Conservation (phyloP, 257 asterid genomes). For the Solanum pennellii region DNA sequence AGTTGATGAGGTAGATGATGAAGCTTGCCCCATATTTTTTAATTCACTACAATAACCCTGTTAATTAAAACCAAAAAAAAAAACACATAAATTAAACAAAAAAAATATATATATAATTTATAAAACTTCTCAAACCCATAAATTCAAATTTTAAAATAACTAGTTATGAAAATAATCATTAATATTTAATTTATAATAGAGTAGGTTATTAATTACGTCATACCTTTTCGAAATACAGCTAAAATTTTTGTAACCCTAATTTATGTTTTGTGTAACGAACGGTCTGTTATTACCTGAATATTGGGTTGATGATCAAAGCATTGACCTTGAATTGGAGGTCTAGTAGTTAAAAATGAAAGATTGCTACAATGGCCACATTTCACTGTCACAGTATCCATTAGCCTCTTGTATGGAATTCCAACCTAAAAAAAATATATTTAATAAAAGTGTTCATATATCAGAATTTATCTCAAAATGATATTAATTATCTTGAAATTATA, state of each 20-base stretch:
- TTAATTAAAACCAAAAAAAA: not conserved
- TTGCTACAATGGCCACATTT: slow-evolving; percentile 98
- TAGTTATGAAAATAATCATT: rapidly evolving
- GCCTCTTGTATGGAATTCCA: slow-evolving; percentile 84
- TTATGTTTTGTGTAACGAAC: rapidly evolving
- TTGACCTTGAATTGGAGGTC: slow-evolving; percentile 58
- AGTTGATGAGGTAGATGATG: slow-evolving; percentile 57
- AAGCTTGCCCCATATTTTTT: slow-evolving; percentile 44
- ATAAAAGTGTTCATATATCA: not conserved
- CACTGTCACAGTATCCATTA: slow-evolving; percentile 93
- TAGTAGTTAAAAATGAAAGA: slow-evolving; percentile 69
- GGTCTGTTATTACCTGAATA: slow-evolving; percentile 5
- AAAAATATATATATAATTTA: not conserved
- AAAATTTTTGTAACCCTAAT: too few species aligned
- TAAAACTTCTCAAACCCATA: not conserved
- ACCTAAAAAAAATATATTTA: slow-evolving; percentile 25
- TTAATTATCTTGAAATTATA: not conserved
- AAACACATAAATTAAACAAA: not conserved
- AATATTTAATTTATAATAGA: not conserved
- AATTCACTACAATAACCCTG: slow-evolving; percentile 47
- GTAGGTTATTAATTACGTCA: not conserved
- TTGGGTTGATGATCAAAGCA: slow-evolving; percentile 48
- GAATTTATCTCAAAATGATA: not conserved
- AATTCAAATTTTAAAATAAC: not conserved
- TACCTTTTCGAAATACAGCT: too few species aligned